Conservation (phyloP, 805 yeast genomes). For the Candida ovalis region DNA sequence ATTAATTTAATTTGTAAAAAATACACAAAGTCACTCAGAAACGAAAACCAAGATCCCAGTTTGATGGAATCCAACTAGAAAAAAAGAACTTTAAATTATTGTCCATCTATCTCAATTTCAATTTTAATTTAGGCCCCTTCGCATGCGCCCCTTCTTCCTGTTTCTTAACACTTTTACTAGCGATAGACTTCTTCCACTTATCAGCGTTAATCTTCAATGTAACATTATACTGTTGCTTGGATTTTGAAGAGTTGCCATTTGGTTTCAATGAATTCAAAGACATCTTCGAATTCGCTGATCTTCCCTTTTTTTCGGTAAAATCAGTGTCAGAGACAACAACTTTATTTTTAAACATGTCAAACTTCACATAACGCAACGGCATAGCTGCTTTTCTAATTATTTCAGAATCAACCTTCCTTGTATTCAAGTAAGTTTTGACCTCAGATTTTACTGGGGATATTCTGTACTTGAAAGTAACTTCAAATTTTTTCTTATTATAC, state of each 20-base stretch:
- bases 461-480: conserved; percentile 16
- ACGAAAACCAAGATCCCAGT: too few species aligned
- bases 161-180: background rate
- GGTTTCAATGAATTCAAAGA: background rate
- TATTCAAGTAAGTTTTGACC: background rate
- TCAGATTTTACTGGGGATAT: background rate
- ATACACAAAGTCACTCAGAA: too few species aligned
- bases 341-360: conserved; percentile 22
- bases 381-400: conserved; percentile 17
- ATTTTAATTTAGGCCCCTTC: background rate
- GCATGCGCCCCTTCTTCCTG: background rate
- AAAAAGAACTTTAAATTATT: background rate
- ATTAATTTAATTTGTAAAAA: too few species aligned
- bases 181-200: background rate
- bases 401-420: conserved; percentile 18
- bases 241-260: background rate
- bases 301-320: conserved; percentile 13
- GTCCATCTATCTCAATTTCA: background rate
- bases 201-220: background rate
- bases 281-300: background rate
- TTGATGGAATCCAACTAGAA: too few species aligned
- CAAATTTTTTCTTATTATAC: conserved; percentile 7
- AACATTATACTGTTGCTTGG: background rate
- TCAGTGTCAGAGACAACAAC: conserved; percentile 26
- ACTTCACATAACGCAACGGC: conserved; percentile 35